Base-by-base conservation (phyloP, 2,329 filamentous ascomycete genomes). In the Neurospora sp. region DNA sequence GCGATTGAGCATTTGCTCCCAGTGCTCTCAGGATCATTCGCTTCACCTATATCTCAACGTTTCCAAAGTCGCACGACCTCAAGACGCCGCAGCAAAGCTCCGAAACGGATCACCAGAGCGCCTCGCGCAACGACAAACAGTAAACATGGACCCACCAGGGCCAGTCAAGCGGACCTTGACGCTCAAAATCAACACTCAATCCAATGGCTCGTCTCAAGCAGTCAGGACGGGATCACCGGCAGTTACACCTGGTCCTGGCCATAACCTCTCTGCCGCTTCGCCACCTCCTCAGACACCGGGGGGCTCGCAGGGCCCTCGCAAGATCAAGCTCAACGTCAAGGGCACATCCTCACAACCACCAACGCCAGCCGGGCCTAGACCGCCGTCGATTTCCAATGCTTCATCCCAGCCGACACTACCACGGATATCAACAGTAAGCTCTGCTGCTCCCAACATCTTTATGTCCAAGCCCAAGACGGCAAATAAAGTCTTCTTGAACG, bases 391-490 rank as follows among this genome's bases (percentile, higher is more conserved):
- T 46, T 67, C 67, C 11, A 67, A 66, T 28, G 52, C 39, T 68
- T 19, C 33, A 46, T 37, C 41, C n/a, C 70, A 52, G 39, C 38
- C 70, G 70, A 73, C 72, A 38, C 78, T 40, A 38, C 43, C 52
- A 36, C 52, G 52, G 52, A 17, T 62, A 8, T 67, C 67, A 33
- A 39, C 57, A 36, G 66, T 17, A 17, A n/a, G 71, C 10, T 46
- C 70, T 2, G 33, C 66, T 6, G 71, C 72, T 75, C 67, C 68
- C 15, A 74, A 69, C 38, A 67, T 70, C 3, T 71, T 71, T 46
- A 89, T 85, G 76, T 88, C 86, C 2, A 90, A 90, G 75, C 85
- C 87, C 15, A 62, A 87, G 87, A 12, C 81, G 87, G 65, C 82
- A 86, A 36, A 81, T 86, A 15, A 90, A 88, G 73, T 87, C 88